These are phyloP conservation scores for Aspergillus coremiiformis DNA, from an alignment of 495 filamentous ascomycete species.

Conservation along the genomic window DNA sequence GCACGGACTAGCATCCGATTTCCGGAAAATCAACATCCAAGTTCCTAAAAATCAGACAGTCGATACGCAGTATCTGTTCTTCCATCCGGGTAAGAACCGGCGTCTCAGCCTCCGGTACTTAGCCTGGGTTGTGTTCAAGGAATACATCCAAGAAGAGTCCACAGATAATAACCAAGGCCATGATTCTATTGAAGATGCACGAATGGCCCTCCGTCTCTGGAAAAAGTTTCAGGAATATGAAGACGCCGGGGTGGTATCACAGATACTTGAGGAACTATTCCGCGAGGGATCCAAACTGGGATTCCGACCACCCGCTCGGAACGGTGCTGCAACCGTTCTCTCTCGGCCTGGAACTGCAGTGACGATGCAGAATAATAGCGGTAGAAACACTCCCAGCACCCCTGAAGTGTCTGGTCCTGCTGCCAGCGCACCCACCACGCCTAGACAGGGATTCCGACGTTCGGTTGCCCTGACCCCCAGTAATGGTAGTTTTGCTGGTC, in stretches of 20 bases:
- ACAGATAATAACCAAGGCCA: slow-evolving; percentile 48
- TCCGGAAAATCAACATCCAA: slow-evolving; percentile 95
- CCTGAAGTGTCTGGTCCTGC: slow-evolving; percentile 21
- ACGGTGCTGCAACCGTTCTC: slow-evolving; percentile 28
- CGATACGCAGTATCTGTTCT: slow-evolving; percentile 86
- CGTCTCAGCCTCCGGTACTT: slow-evolving; percentile 83
- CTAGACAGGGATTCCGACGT: slow-evolving; percentile 39
- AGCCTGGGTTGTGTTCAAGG: slow-evolving; percentile 77
- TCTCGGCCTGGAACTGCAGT: slow-evolving; percentile 41
- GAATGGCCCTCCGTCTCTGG: slow-evolving; percentile 82
- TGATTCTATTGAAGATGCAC: slow-evolving; percentile 89
- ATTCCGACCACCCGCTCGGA: slow-evolving; percentile 62
- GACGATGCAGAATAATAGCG: slow-evolving; percentile 36
- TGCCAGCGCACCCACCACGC: slow-evolving; percentile 36
- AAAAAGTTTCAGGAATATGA: slow-evolving; percentile 82
- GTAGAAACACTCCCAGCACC: slow-evolving; percentile 38
- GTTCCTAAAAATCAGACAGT: slow-evolving; percentile 86
- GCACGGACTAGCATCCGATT: slow-evolving; percentile 87
- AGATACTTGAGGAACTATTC: slow-evolving; percentile 78
- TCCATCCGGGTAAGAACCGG: slow-evolving; percentile 54
- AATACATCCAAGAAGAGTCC: slow-evolving; percentile 81
- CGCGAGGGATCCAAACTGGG: slow-evolving; percentile 59
- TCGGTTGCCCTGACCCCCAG: slow-evolving; percentile 42
- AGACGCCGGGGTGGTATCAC: slow-evolving; percentile 67
- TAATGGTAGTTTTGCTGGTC: slow-evolving; percentile 39